Evolutionary conservation across 2,329 filamentous ascomycete species (phyloP), one percentile per base, ranked within the genome.

Genomic region (Neonectria punicea): DNA sequence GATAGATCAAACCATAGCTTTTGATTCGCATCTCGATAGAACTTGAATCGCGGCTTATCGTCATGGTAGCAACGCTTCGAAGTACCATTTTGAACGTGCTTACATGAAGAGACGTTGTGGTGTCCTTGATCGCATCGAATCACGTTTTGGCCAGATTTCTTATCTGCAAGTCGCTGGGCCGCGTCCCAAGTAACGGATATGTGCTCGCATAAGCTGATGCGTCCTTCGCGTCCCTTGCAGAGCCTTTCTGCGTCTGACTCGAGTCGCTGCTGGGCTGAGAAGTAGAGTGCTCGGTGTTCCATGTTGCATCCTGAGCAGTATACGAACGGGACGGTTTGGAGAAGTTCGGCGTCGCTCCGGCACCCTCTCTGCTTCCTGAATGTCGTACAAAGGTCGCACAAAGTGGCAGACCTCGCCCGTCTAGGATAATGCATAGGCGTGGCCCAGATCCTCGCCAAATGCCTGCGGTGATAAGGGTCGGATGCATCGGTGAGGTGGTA

Each of bases 281-380:
- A 61, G 28, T 56, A 61, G 22, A 55, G 44, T 32, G 58, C 53
- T 30, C 59, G 53, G 25, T 62, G 59, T 57, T 62, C 59, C 20
- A 62, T 56, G 5, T 57, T 51, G 28, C 59, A 62, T 16, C 59
- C 59, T n/a, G 59, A 44, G n/a, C 53, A 62, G 25, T 56, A 57
- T 14, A 56, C 36, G 13, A 62, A 62, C 1, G 59, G 59, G 10
- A 62, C 34, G 5, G 18, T 34, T 36, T 51, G 18, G 7, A 57
- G 36, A 32, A 62, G 25, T 43, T 57, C 53, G 10, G 18, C 36
- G 22, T 62, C 59, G 20, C 11, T 56, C 9, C 1, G 16, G 32
- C 30, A 62, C 11, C 59, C 59, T 25, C 32, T 51, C n/a, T 57
- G 16, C 28, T 46, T 34, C 44, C 51, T 62, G n/a, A 62, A 62